A percentile compares a stretch with the other conserved stretches of the same genome.
Evolutionary conservation across 148 eudicot genomes (phyloP).

Genomic region (Camellia lanceoleosa): DNA sequence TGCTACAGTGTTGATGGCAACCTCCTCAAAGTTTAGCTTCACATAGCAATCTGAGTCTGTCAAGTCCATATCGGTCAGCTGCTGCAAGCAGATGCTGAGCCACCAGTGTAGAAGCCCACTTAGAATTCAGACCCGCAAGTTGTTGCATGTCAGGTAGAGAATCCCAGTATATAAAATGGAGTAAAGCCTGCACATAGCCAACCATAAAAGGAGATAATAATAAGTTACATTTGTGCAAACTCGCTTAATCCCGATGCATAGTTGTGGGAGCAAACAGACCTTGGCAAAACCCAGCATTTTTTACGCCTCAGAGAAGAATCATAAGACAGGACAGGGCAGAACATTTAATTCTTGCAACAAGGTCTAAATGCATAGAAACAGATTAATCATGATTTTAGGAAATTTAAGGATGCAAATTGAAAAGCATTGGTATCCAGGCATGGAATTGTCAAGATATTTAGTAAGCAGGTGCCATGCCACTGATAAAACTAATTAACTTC

Average conservation of each 20-base stretch:
- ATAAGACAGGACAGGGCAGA: background rate
- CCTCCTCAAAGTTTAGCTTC: conserved; percentile 61
- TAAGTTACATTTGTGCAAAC: background rate
- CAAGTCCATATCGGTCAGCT: conserved; percentile 70
- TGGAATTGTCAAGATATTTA: background rate
- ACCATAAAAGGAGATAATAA: background rate
- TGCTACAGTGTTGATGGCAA: conserved; percentile 64
- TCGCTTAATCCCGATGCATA: background rate
- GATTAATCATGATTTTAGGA: background rate
- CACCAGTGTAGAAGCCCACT: conserved; percentile 56
- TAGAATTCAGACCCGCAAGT: conserved; percentile 43
- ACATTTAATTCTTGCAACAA: conserved; percentile 1
- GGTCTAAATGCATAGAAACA: background rate
- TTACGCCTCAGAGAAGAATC: background rate
- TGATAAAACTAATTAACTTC: background rate
- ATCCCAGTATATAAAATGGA: conserved; percentile 75
- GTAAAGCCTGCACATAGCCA: conserved; percentile 50
- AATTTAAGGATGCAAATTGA: background rate
- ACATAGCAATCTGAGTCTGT: conserved; percentile 54
- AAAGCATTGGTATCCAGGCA: background rate
- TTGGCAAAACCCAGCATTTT: background rate
- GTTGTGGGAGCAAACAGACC: background rate
- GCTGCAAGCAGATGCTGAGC: conserved; percentile 83
- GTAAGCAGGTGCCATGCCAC: background rate
- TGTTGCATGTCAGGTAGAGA: conserved; percentile 56